These are phyloP conservation scores for Cupressus sempervirens DNA, from an alignment of 75 land plant species.

Conservation along the genomic window DNA sequence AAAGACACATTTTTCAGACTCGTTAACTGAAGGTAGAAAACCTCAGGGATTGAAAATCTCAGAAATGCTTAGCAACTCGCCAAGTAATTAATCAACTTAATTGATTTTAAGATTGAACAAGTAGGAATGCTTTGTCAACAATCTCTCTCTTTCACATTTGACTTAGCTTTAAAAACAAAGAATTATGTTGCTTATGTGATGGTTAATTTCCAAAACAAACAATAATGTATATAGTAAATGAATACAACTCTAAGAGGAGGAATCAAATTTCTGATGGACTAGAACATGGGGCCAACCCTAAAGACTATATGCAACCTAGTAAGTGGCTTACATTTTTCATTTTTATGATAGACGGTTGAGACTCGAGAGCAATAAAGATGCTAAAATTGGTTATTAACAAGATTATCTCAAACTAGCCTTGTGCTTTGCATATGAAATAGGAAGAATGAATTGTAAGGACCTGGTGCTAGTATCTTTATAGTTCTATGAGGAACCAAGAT, in stretches of 20 bases:
- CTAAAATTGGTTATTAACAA: no score
- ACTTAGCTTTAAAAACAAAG: not conserved
- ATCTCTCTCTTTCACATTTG: no score
- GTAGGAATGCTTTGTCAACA: no score
- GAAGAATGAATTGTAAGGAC: no score
- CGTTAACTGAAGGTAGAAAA: no score
- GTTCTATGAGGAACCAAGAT: no score
- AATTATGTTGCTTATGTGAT: not conserved
- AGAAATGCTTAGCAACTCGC: no score
- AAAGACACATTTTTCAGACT: no score
- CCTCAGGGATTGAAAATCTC: no score
- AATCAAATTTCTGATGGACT: not conserved
- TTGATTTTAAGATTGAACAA: no score
- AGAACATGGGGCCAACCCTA: not conserved
- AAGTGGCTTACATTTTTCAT: not conserved
- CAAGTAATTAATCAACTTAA: no score
- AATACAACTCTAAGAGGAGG: not conserved
- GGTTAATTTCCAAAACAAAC: not conserved
- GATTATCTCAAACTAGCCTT: not conserved
- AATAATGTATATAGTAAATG: not conserved
- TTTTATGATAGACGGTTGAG: not conserved
- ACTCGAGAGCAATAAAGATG: not conserved
- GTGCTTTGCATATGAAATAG: not conserved
- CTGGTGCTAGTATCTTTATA: no score
- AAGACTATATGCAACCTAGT: not conserved